phyloP scores from a whole-genome alignment of 164 flowering plant species.

The Magnolia kwangsiensis region DNA sequence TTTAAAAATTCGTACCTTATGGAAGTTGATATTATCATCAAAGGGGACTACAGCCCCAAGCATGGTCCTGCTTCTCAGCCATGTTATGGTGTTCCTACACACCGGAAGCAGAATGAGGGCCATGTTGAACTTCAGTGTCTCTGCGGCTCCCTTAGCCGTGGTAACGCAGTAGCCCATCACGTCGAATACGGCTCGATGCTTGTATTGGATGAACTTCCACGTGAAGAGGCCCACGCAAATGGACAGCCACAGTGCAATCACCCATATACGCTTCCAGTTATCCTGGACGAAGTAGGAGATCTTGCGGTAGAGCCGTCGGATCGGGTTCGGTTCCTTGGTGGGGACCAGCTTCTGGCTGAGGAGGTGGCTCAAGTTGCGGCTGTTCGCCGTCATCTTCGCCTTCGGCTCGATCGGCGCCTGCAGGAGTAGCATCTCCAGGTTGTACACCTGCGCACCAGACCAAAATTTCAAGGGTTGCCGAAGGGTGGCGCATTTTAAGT shows the following conservation, averaged over 20 bases:
- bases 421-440: constrained; percentile 52
- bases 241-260: constrained; percentile 49
- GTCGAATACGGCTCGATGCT: constrained; percentile 44
- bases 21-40: constrained; percentile 77
- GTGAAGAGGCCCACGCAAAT: constrained; percentile 56
- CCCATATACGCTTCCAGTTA: constrained; percentile 73
- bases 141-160: constrained; percentile 69
- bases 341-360: constrained; percentile 53
- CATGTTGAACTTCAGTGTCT: constrained; percentile 76
- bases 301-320: constrained; percentile 23
- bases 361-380: constrained; percentile 41
- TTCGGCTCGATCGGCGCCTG: constrained; percentile 44
- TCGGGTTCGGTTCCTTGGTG: constrained; percentile 41
- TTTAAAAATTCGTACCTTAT: constrained; percentile 37
- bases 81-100: constrained; percentile 69
- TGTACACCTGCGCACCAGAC: constrained; percentile 28
- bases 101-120: constrained; percentile 67
- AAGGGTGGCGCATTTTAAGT: neutral
- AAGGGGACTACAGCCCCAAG: constrained; percentile 54
- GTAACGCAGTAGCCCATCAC: constrained; percentile 72
- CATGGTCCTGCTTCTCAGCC: constrained; percentile 57
- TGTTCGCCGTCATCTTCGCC: constrained; percentile 22
- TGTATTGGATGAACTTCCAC: constrained; percentile 67
- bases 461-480: neutral
- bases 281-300: constrained; percentile 47